A percentile compares a stretch with the other conserved stretches of the same genome.
Conservation (phyloP, 2,329 filamentous ascomycete species). For the Stachybotrys chlorohalonatus region DNA sequence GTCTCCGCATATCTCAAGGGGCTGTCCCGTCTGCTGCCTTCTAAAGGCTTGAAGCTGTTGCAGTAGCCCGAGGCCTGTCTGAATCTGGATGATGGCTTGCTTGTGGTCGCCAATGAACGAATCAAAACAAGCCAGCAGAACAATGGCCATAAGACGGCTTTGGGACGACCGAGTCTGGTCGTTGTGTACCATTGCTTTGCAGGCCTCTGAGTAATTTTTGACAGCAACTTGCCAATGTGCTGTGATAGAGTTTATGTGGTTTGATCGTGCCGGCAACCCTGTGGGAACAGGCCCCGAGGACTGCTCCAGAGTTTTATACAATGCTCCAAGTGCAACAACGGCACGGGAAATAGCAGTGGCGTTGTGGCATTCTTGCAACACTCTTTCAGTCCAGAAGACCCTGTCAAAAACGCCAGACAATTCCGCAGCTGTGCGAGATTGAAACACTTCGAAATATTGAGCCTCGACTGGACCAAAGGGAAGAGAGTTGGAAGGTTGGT, state of each 20-base stretch:
- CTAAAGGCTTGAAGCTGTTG: slow-evolving; percentile 34
- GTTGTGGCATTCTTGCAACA: slow-evolving; percentile 54
- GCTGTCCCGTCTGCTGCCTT: slow-evolving; percentile 9
- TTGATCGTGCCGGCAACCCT: slow-evolving; percentile 6
- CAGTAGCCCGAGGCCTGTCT: slow-evolving; percentile 45
- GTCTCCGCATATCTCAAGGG: slow-evolving; percentile 23
- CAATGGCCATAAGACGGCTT: slow-evolving; percentile 53
- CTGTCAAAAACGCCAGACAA: slow-evolving; percentile 60
- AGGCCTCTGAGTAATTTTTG: slow-evolving; percentile 48
- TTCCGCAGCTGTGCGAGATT: slow-evolving; percentile 50
- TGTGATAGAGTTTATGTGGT: slow-evolving; percentile 24
- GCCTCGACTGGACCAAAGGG: slow-evolving; percentile 42
- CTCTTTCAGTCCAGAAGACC: slow-evolving; percentile 54
- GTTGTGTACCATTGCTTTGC: slow-evolving; percentile 34
- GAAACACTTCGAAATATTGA: slow-evolving; percentile 55
- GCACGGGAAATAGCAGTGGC: slow-evolving; percentile 55
- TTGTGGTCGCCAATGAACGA: slow-evolving; percentile 56
- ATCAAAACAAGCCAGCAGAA: slow-evolving; percentile 60
- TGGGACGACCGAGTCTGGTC: slow-evolving; percentile 35
- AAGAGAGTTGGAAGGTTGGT: slow-evolving; percentile 34
- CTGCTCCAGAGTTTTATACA: slow-evolving; percentile 59
- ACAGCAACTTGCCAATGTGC: slow-evolving; percentile 52
- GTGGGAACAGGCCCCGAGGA: slow-evolving; percentile 35
- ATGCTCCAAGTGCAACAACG: slow-evolving; percentile 55
- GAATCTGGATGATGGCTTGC: slow-evolving; percentile 53